Conservation (phyloP, 2,329 filamentous ascomycete genomes). For the Claviceps monticola region DNA sequence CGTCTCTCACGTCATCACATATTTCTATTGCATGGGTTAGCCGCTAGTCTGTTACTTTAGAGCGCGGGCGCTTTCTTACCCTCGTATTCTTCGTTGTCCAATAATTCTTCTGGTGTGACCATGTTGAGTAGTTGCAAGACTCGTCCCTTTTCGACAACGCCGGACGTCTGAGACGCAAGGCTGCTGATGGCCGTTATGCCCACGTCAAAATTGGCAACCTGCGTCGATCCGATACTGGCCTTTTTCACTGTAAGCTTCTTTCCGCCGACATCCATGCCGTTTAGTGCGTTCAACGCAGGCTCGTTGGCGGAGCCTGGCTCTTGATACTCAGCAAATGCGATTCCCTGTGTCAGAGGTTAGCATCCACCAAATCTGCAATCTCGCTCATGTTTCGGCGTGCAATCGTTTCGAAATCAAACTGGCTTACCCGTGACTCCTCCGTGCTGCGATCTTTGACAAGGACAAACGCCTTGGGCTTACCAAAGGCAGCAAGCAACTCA, state of each 20-base stretch:
- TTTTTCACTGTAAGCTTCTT: constrained; percentile 72
- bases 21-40: constrained; percentile 54
- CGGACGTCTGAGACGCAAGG: constrained; percentile 78
- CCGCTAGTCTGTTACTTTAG: not conserved
- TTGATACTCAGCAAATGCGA: constrained; percentile 91
- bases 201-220: constrained; percentile 83
- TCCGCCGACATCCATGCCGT: constrained; percentile 87
- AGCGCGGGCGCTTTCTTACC: constrained; percentile 37
- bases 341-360: constrained; percentile 45
- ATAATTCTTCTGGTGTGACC: constrained; percentile 89
- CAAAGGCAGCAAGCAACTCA: constrained; percentile 81
- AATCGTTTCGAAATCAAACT: not conserved
- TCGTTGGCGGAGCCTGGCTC: constrained; percentile 59
- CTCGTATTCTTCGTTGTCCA: constrained; percentile 91
- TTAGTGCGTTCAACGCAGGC: constrained; percentile 78
- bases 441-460: constrained; percentile 76
- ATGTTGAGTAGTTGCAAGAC: constrained; percentile 94
- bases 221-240: constrained; percentile 87
- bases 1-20: constrained; percentile 81
- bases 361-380: constrained; percentile 15
- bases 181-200: constrained; percentile 96
- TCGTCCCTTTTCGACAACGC: constrained; percentile 63
- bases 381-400: not conserved
- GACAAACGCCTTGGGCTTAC: constrained; percentile 82
- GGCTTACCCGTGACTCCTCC: constrained; percentile 66